phyloP scores from a whole-genome alignment of 2,329 filamentous ascomycete genomes.

The Colletotrichum sojae region DNA sequence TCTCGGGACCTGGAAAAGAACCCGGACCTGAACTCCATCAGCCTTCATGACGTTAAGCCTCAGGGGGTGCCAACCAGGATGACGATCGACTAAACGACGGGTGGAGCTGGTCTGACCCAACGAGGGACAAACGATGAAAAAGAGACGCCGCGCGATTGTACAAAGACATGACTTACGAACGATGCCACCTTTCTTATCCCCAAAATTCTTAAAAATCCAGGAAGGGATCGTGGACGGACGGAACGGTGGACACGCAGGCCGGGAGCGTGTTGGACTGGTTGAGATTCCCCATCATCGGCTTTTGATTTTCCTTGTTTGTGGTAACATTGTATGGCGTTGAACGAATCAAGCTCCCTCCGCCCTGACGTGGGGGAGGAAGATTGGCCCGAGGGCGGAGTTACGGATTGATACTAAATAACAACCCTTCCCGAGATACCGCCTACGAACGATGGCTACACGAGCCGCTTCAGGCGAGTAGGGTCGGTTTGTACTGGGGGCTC shows the following conservation, averaged over 20 bases:
- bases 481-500: neutral
- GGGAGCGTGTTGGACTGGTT: slow-evolving; percentile 40
- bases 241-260: slow-evolving; percentile 35
- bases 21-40: slow-evolving; percentile 69
- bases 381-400: slow-evolving; percentile 35
- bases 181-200: slow-evolving; percentile 36
- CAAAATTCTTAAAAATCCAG: slow-evolving; percentile 16
- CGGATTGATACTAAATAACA: slow-evolving; percentile 35
- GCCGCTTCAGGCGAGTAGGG: neutral
- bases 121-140: slow-evolving; percentile 37
- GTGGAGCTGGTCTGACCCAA: slow-evolving; percentile 34
- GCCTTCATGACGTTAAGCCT: slow-evolving; percentile 70
- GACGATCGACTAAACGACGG: slow-evolving; percentile 69
- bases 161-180: slow-evolving; percentile 44
- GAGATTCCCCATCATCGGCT: slow-evolving; percentile 42
- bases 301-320: slow-evolving; percentile 38
- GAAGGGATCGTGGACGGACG: slow-evolving; percentile 33
- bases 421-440: slow-evolving; percentile 19
- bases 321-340: slow-evolving; percentile 36
- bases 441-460: slow-evolving; percentile 11
- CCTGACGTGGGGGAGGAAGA: slow-evolving; percentile 21
- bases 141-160: slow-evolving; percentile 39
- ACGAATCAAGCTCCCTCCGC: slow-evolving; percentile 27
- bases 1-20: slow-evolving; percentile 65
- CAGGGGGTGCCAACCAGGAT: slow-evolving; percentile 66